Base-by-base conservation (phyloP, 73 alveolate genomes). In the Effrenium voratum region DNA sequence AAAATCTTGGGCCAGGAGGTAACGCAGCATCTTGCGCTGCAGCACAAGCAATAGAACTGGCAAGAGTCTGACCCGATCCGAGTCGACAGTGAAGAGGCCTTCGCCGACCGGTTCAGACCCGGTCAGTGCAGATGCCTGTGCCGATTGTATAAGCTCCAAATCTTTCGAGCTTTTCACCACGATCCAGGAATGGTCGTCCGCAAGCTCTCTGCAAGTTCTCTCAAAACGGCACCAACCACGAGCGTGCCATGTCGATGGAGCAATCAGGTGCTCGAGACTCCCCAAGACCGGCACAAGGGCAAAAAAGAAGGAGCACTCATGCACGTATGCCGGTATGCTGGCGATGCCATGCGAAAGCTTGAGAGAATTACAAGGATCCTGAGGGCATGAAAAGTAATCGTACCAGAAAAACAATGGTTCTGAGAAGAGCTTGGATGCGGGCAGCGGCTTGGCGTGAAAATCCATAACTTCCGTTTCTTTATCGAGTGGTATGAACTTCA, bases 151-250 rank as follows among this genome's bases (percentile, higher is more conserved):
- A 8, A 76, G 36, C 2, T 41, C 86, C 22, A 76, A 36, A 16
- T 76, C 38, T 47, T 12, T 13, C 24, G 60, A 26, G 28, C 60
- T 41, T 40, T 16, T 13, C 34, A 76, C 36, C 26, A 43, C 19
- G 41, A 76, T 19, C 52, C 86, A 76, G 32, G 86, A 5, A 5
- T 43, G 38, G 38, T 28, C 28, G 0, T 3, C 19, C 41, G 86
- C 36, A 43, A 76, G 86, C 59, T 76, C 60, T 2, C 86, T 52
- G 60, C 57, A 41, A 5, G 57, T 32, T 38, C 45, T 76, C 57
- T 76, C 86, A 8, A 43, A 19, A 13, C 86, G 86, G 41, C 86
- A 76, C 86, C 86, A 76, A 6, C 86, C 86, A 0, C 86, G 57
- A 13, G 49, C 49, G 13, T n/a, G 47, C 82, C 82, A 72, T 26